Evolutionary conservation across 78 protist species (phyloP), one percentile per base, ranked within the genome.

Genomic region (Dictyostelium purpureum): DNA sequence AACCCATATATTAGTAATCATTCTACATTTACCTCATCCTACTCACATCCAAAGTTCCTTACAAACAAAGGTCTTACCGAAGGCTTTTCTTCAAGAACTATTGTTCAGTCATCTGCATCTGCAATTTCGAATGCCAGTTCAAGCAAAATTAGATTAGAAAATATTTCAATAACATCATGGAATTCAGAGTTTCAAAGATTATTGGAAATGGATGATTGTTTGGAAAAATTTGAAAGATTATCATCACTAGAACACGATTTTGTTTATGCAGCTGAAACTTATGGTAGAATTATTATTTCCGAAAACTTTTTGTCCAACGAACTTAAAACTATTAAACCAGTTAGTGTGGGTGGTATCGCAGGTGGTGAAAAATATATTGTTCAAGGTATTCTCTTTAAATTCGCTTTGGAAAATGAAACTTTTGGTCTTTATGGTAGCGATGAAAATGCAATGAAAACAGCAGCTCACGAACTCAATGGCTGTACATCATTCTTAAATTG

Each of bases 331-430:
- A 94, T 94, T 51, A 87, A 79, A 51, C 96, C 96, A 4, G 96
- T 89, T 10, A 74, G 76, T 69, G 88, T 93, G 10, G 96, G 96
- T 35, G 96, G 96, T 43, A 74, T 93, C 51, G 96, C 96, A 0
- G 96, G 94, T 65, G 96, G 96, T 42, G 91, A 94, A 52, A 94
- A 94, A 21, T 94, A 87, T 14, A 88, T 94, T 51, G 94, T 89
- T 31, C 88, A 65, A 54, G 90, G 90, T 14, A 94, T 94, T 31
- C 65, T 94, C n/a, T 94, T 94, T 40, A 94, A 94, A 37, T 94
- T 94, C 52, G 91, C 94, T 12, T 89, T 89, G 16, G 94, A 77
- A 31, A 88, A 51, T 49, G 96, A 93, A 38, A 74, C 81, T 4
- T 76, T 73, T 70, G 96, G 96, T 24, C 51, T 89, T 12, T 89